Conservation (phyloP, 306 rosid species). For the Hippophae tibetana region DNA sequence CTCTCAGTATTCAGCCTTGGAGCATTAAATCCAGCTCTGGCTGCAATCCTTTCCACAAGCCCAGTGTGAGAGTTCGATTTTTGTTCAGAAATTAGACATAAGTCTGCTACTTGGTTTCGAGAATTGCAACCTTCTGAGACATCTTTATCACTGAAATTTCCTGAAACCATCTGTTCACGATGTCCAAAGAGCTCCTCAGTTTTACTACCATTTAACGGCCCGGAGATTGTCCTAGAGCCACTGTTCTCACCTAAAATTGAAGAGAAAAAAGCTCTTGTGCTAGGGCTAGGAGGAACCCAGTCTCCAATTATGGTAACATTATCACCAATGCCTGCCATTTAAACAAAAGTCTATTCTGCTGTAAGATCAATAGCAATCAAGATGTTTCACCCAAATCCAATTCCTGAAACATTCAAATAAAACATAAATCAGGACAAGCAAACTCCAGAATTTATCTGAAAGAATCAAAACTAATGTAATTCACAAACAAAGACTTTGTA, state of each 20-base stretch:
- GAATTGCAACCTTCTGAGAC: slow-evolving; percentile 25
- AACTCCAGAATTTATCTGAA: neutral
- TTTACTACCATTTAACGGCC: slow-evolving; percentile 31
- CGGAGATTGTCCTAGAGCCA: slow-evolving; percentile 33
- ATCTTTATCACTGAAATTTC: slow-evolving; percentile 16
- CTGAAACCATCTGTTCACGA: slow-evolving; percentile 15
- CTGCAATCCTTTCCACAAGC: slow-evolving; percentile 81
- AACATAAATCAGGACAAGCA: slow-evolving; percentile 6
- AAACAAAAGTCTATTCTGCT: neutral
- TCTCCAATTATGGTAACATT: slow-evolving; percentile 53
- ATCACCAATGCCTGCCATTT: slow-evolving; percentile 80
- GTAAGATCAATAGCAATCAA: slow-evolving; percentile 10
- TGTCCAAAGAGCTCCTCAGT: slow-evolving; percentile 41
- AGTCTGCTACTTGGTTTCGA: slow-evolving; percentile 23
- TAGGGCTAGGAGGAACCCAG: slow-evolving; percentile 73
- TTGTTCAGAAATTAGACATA: slow-evolving; percentile 29
- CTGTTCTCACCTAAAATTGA: slow-evolving; percentile 53
- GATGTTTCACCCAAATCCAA: slow-evolving; percentile 21
- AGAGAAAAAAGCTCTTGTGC: slow-evolving; percentile 62
- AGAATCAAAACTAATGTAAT: too few species aligned
- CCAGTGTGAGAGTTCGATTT: slow-evolving; percentile 46
- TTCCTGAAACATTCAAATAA: slow-evolving; percentile 12
- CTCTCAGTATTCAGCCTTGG: slow-evolving; percentile 81
- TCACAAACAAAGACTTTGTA: too few species aligned
- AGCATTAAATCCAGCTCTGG: slow-evolving; percentile 92